phyloP scores from a whole-genome alignment of 768 basidiomycete species.

The Termitomyces sp. region DNA sequence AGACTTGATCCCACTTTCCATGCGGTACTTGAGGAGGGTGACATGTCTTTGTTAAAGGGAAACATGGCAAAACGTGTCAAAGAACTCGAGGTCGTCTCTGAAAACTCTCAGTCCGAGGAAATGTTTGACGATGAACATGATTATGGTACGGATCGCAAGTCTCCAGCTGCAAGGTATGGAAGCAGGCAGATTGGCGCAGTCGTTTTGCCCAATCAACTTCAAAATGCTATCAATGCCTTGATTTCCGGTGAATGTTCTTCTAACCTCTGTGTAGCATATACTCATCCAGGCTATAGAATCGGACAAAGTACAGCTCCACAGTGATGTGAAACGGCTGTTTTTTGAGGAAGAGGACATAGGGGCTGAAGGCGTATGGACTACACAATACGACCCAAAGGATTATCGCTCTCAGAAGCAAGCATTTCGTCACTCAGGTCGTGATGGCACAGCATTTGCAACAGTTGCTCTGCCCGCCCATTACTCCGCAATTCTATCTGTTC shows the following conservation, averaged over 20 bases:
- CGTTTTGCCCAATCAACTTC: conserved; percentile 68
- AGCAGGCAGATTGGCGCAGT: conserved; percentile 70
- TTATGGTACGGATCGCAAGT: conserved; percentile 44
- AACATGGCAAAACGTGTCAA: conserved; percentile 28
- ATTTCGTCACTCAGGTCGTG: conserved; percentile 56
- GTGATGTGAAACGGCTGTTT: conserved; percentile 73
- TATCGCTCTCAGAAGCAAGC: conserved; percentile 63
- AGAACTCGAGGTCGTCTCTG: conserved; percentile 54
- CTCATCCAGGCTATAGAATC: conserved; percentile 38
- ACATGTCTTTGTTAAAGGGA: conserved; percentile 54
- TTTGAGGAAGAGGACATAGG: conserved; percentile 25
- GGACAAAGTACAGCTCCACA: conserved; percentile 61
- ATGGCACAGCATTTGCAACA: conserved; percentile 82
- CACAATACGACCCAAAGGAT: conserved; percentile 43
- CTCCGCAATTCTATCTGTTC: conserved; percentile 72
- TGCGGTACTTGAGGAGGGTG: conserved; percentile 61
- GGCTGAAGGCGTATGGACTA: conserved; percentile 45
- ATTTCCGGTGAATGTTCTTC: conserved; percentile 52
- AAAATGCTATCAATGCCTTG: conserved; percentile 57
- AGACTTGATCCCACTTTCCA: conserved; percentile 65
- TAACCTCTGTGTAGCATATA: not conserved
- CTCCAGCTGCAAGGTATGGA: conserved; percentile 81
- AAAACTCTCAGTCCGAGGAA: conserved; percentile 29
- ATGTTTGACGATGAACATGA: conserved; percentile 26
- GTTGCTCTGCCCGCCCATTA: conserved; percentile 86